Evolutionary conservation across 2,329 filamentous ascomycete genomes (phyloP), one percentile per base, ranked within the genome.

Genomic region (Diaporthe eres): DNA sequence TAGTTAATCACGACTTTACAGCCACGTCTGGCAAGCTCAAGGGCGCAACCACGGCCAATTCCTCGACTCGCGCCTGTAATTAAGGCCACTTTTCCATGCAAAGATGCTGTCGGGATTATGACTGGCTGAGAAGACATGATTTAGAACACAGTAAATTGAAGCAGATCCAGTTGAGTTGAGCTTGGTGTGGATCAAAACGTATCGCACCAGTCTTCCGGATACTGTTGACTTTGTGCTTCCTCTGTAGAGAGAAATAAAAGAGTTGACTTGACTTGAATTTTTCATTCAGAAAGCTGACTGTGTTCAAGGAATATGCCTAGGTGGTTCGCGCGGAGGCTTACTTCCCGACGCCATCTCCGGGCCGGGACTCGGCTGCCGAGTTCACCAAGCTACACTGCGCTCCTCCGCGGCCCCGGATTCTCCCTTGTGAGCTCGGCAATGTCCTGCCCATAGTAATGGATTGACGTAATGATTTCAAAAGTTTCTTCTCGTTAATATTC

Each of bases 321-420:
- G 61, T 49, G n/a, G 12, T 47, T 31, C 28, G n/a, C 28, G 8
- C 25, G 25, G 42, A 63, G 4, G 61, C 17, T 34, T 34, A 12
- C 42, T 34, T 7, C 37, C 17, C 42, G 61, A 44, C 1, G 31
- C 34, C 31, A 9, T 39, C 19, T 60, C 57, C 57, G 1, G 57
- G 19, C 61, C 61, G 61, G 25, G 25, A 47, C 19, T 39, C 61
- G 39, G 61, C 61, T 34, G 61, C 61, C 61, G 61, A 65, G 61
- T 31, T 47, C 42, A 65, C n/a, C 31, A 55, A 22, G 31, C 17
- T 60, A 34, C 19, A n/a, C 15, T 37, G 2, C 19, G 25, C 9
- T 13, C 7, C 19, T 31, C 7, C 25, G 31, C 25, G 13, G 53
- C n/a, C 17, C 25, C 6, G 10, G 17, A 31, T 31, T 17, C 13